Evolutionary conservation across 139 green algal genomes (phyloP).

Genomic region (Asterochloris erici): DNA sequence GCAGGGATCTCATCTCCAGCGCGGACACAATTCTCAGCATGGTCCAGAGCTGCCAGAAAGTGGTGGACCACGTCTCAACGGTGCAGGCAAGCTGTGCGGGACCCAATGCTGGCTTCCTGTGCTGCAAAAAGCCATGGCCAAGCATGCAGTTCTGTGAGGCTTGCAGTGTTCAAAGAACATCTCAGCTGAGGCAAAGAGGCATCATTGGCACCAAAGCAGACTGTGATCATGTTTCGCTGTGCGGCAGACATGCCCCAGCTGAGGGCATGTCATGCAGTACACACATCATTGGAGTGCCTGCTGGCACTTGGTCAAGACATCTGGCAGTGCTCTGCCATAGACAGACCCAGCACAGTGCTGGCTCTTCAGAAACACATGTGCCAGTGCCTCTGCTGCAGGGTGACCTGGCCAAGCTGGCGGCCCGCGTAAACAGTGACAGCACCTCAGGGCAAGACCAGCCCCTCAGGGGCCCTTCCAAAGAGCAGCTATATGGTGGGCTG

Average conservation of each 20-base stretch:
- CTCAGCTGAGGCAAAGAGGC: too few relatives aligned
- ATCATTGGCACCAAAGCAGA: too few relatives aligned
- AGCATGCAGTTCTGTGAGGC: too few relatives aligned
- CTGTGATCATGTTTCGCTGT: too few relatives aligned
- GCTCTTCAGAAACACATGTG: neutral
- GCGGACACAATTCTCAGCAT: constrained; percentile 90
- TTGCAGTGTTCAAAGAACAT: too few relatives aligned
- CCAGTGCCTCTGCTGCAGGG: constrained; percentile 9
- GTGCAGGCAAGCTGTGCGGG: constrained; percentile 44
- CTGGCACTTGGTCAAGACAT: too few relatives aligned
- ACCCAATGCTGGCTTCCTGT: too few relatives aligned
- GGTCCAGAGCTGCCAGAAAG: constrained; percentile 48
- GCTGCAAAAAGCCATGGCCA: too few relatives aligned
- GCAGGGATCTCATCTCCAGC: constrained; percentile 89
- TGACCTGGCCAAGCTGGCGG: constrained; percentile 14
- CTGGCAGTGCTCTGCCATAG: too few relatives aligned
- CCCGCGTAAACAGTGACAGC: neutral
- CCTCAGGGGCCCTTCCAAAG: constrained; percentile 31
- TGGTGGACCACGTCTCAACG: constrained; percentile 51
- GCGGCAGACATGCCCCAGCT: too few relatives aligned
- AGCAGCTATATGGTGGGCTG: constrained; percentile 60
- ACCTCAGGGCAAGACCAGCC: neutral
- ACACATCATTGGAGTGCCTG: too few relatives aligned
- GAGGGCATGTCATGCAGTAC: too few relatives aligned
- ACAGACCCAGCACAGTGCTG: neutral